phyloP scores from a whole-genome alignment of 2,329 filamentous ascomycete species.

The Nigrograna mackinnonii region DNA sequence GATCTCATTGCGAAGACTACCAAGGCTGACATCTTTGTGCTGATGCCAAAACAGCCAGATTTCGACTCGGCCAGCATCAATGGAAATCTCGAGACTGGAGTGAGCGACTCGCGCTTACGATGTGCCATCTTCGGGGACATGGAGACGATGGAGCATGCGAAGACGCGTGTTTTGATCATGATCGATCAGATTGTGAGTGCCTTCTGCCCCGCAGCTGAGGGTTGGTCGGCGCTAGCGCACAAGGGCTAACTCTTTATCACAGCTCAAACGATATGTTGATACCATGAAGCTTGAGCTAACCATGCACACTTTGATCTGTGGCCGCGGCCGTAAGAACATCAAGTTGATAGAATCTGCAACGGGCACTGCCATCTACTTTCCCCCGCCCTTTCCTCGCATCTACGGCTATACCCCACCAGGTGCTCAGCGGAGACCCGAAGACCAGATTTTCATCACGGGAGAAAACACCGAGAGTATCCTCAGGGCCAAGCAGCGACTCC shows the following conservation, averaged over 20 bases:
- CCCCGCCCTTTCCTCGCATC: conserved; percentile 87
- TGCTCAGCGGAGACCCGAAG: conserved; percentile 78
- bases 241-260: conserved; percentile 40
- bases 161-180: conserved; percentile 93
- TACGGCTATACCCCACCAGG: conserved; percentile 88
- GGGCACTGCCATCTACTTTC: conserved; percentile 97
- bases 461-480: conserved; percentile 83
- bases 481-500: conserved; percentile 86
- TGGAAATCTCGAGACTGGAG: conserved; percentile 74
- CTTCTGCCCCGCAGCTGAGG: conserved; percentile 18
- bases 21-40: conserved; percentile 93
- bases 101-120: conserved; percentile 87
- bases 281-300: conserved; percentile 81
- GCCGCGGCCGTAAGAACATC: conserved; percentile 94
- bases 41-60: conserved; percentile 83
- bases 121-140: conserved; percentile 95
- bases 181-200: conserved; percentile 85
- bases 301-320: conserved; percentile 89
- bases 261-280: conserved; percentile 77
- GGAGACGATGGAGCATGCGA: conserved; percentile 94
- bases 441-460: conserved; percentile 94
- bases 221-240: conserved; percentile 19
- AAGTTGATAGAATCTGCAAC: conserved; percentile 96
- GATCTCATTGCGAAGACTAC: conserved; percentile 86
- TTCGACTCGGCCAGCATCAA: conserved; percentile 77